A percentile compares a stretch with the other conserved stretches of the same genome.
Conservation (phyloP, 2,329 filamentous ascomycete genomes). For the Ciborinia camelliae region DNA sequence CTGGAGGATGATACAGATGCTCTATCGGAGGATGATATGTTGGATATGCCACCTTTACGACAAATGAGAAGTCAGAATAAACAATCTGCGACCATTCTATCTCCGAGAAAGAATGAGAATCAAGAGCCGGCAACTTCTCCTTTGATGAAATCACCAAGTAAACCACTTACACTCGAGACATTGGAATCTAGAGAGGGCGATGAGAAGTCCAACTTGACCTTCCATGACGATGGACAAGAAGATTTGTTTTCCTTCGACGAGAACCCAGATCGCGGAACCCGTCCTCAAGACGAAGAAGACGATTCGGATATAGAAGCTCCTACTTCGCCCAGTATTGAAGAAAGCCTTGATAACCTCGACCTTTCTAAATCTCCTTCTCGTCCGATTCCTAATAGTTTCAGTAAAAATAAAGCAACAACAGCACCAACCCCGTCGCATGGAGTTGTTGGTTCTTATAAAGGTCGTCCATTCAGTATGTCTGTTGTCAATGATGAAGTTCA, state of each 20-base stretch:
- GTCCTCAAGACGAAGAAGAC: slow-evolving; percentile 17
- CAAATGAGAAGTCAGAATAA: slow-evolving; percentile 22
- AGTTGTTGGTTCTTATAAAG: slow-evolving; percentile 52
- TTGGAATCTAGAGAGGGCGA: slow-evolving; percentile 5
- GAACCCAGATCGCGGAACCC: slow-evolving; percentile 18
- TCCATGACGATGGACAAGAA: slow-evolving; percentile 30
- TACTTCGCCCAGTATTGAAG: background rate
- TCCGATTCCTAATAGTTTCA: background rate
- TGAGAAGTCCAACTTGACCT: slow-evolving; percentile 18
- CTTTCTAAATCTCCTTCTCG: slow-evolving; percentile 20
- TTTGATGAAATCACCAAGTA: slow-evolving; percentile 15
- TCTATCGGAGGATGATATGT: slow-evolving; percentile 29
- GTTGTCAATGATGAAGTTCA: slow-evolving; percentile 50
- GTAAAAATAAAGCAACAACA: background rate
- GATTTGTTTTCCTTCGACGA: slow-evolving; percentile 35
- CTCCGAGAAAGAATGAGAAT: background rate
- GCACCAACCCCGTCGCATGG: slow-evolving; percentile 17
- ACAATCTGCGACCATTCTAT: slow-evolving; percentile 20
- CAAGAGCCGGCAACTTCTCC: slow-evolving; percentile 3
- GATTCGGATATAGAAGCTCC: slow-evolving; percentile 19
- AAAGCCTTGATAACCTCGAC: slow-evolving; percentile 10
- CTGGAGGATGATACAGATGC: slow-evolving; percentile 15
- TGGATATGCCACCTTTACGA: slow-evolving; percentile 29
- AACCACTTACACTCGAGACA: slow-evolving; percentile 13
- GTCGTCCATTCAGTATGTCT: slow-evolving; percentile 49